Evolutionary conservation across 164 flowering plant genomes (phyloP).

Genomic region (Amborella trichopoda): DNA sequence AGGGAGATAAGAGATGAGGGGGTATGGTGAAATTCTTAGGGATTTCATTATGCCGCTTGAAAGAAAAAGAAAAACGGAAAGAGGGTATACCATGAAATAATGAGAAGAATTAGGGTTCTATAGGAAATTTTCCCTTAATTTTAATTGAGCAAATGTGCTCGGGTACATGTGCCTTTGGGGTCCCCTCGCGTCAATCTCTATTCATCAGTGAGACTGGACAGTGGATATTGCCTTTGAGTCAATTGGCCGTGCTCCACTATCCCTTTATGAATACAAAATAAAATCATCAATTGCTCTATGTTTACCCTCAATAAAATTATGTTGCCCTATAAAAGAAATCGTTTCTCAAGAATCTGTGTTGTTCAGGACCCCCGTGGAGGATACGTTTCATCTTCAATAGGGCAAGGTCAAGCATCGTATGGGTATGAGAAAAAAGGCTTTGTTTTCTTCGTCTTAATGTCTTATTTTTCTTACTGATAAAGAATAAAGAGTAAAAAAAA

Average conservation of each 20-base stretch:
- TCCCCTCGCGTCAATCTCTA: too few relatives aligned
- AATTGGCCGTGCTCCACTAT: conserved; percentile 12
- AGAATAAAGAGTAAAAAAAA: conserved; percentile 1
- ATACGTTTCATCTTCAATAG: conserved; percentile 15
- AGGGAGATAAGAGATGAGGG: too few relatives aligned
- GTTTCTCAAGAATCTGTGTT: not conserved
- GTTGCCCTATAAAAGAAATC: not conserved
- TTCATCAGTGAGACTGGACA: too few relatives aligned
- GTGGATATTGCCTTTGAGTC: conserved; percentile 13
- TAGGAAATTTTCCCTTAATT: too few relatives aligned
- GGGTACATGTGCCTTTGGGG: too few relatives aligned
- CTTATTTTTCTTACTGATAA: not conserved
- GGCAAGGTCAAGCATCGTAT: conserved; percentile 12
- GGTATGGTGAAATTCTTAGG: too few relatives aligned
- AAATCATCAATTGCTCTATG: conserved; percentile 21
- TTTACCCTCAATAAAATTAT: not conserved
- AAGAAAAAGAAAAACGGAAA: too few relatives aligned
- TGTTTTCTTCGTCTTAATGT: not conserved
- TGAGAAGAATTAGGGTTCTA: too few relatives aligned
- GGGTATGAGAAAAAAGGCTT: conserved; percentile 21
- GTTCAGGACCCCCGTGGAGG: conserved; percentile 39
- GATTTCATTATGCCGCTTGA: too few relatives aligned
- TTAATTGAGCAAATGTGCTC: too few relatives aligned
- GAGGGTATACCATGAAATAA: too few relatives aligned
- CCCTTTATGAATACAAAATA: conserved; percentile 21